Evolutionary conservation across 176 grass and related monocot genomes (phyloP), one percentile per base, ranked within the genome.

Genomic region (Avena atlantica): DNA sequence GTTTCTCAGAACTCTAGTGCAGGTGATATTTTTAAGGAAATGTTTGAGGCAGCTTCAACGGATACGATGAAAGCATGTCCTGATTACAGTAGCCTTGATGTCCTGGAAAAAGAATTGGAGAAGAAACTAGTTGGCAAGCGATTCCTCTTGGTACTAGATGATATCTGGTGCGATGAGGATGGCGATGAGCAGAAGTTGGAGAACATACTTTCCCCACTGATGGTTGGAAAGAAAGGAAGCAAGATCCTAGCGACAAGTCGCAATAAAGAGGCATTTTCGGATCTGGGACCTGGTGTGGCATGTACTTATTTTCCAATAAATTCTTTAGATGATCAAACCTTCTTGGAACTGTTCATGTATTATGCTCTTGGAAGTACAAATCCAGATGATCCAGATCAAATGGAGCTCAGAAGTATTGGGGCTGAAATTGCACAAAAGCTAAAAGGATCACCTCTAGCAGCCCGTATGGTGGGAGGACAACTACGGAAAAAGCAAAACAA

Each of bases 211-310:
- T 75, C 65, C 66, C 70, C 70, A 14, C 15, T 86, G 19, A 70
- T 20, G 17, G 44, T 24, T 65, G 77, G 45, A 2, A 2, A 47
- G 50, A 8, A 0, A 24, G 89, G 89, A 70, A 91, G 79, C 51
- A 91, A 47, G 60, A 74, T 91, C 19, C 45, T 91, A 3, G 81
- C 73, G 36, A 91, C 89, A 8, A 84, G 40, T 66, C 19, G 85
- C 44, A 85, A 31, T 6, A 10, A 20, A 1, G 27, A 68, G 48
- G 68, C 80, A 19, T 52, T 73, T 7, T 36, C 2, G 21, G 74
- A n/a, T 85, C 5, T 91, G 27, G 9, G 49, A 6, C 53, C 53
- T 14, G 65, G 29, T 31, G 13, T 15, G 8, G 44, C 9, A 6
- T 19, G 20, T 40, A 6, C 53, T 57, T 1, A 3, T 19, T 5